Percentiles rank a stretch among this genome's conserved stretches.
phyloP scores from a whole-genome alignment of 805 yeast species.

The Wickerhamiella kurtzmanii region DNA sequence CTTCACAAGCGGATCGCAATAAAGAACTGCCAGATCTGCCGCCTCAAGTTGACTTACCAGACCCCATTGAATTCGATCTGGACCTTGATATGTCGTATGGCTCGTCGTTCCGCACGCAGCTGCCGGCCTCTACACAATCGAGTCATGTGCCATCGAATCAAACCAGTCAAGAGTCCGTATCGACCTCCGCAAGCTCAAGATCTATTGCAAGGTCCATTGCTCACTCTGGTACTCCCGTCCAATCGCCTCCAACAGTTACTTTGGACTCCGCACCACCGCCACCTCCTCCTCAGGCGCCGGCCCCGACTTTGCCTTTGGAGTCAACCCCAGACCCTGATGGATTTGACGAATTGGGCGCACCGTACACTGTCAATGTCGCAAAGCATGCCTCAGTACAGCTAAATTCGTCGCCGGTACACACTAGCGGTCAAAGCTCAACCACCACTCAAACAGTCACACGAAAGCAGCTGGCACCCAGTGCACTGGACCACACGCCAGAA shows the following conservation, averaged over 20 bases:
- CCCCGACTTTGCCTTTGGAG: background rate
- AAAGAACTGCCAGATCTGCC: slow-evolving; percentile 16
- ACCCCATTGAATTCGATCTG: slow-evolving; percentile 1
- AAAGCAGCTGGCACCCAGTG: slow-evolving; percentile 1
- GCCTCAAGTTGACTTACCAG: slow-evolving; percentile 1
- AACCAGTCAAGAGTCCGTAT: background rate
- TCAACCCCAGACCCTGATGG: background rate
- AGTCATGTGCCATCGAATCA: background rate
- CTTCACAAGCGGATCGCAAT: slow-evolving; percentile 5
- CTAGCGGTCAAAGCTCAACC: background rate
- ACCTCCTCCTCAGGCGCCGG: slow-evolving; percentile 1
- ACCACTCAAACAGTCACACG: background rate
- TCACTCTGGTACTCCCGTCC: slow-evolving; percentile 1
- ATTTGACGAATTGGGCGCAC: background rate
- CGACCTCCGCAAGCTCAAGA: background rate
- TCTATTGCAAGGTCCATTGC: slow-evolving; percentile 1
- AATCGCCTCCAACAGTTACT: background rate
- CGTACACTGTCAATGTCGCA: background rate
- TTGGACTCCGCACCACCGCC: background rate
- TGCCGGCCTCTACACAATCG: too few relatives aligned
- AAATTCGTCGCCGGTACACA: background rate
- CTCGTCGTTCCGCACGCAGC: background rate
- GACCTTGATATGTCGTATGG: background rate
- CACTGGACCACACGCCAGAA: slow-evolving; percentile 1
- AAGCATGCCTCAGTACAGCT: background rate